phyloP scores from a whole-genome alignment of 768 basidiomycete genomes.

The Calvatia gigantea region DNA sequence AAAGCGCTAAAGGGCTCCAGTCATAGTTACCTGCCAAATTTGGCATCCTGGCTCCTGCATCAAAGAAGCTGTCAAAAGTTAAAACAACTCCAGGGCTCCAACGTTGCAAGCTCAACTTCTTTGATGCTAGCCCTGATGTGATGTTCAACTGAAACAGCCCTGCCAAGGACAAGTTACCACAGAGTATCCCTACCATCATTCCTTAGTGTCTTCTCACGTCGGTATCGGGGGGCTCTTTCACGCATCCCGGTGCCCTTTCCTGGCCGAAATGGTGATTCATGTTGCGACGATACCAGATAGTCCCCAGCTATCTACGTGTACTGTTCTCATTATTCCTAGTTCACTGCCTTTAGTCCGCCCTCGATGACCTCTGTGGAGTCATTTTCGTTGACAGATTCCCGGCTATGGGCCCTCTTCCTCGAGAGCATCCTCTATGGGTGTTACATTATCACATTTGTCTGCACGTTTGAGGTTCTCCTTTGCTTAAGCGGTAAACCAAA shows the following conservation, averaged over 20 bases:
- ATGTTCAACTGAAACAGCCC: neutral
- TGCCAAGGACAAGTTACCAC: neutral
- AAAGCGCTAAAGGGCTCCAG: too few relatives aligned
- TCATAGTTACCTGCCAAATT: too few relatives aligned
- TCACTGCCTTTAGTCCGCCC: neutral
- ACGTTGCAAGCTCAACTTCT: neutral
- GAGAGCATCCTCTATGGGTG: constrained; percentile 6
- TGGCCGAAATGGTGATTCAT: too few relatives aligned
- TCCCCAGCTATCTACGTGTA: too few relatives aligned
- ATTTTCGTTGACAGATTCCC: constrained; percentile 1
- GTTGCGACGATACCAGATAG: too few relatives aligned
- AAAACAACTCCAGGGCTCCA: neutral
- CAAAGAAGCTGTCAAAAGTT: too few relatives aligned
- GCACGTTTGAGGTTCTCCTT: neutral
- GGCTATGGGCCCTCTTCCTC: constrained; percentile 6
- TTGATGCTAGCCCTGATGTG: neutral
- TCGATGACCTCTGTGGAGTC: neutral
- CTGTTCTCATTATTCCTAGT: neutral
- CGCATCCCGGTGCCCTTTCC: too few relatives aligned
- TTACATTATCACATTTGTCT: constrained; percentile 6
- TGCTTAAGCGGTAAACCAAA: neutral
- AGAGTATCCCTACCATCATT: neutral
- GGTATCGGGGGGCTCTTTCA: neutral
- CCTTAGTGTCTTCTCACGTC: neutral
- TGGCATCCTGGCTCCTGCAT: too few relatives aligned